These are phyloP conservation scores for Macroventuria anomochaeta DNA, from an alignment of 2,329 filamentous ascomycete genomes.

Conservation along the genomic window DNA sequence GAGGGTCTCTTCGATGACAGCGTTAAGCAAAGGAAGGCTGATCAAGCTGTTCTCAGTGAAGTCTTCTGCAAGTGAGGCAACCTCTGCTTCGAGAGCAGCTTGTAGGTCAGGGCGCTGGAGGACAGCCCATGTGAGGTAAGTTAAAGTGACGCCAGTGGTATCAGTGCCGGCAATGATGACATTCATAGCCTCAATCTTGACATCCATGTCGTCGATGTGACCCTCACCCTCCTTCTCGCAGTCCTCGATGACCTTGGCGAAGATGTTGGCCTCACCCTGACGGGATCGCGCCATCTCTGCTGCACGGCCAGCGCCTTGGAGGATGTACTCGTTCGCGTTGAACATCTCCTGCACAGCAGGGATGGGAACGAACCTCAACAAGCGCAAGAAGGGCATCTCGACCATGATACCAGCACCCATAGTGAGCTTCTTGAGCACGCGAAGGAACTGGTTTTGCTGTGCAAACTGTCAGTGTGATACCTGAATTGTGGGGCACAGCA, in stretches of 20 bases:
- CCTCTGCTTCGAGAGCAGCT: conserved; percentile 30
- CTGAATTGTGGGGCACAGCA: not conserved
- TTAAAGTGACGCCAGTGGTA: conserved; percentile 44
- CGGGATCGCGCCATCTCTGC: conserved; percentile 39
- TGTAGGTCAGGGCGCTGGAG: conserved; percentile 32
- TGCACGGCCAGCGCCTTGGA: conserved; percentile 39
- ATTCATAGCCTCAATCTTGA: conserved; percentile 42
- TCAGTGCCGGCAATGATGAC: conserved; percentile 47
- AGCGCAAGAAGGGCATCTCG: conserved; percentile 44
- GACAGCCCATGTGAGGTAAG: conserved; percentile 46
- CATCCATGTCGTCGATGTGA: conserved; percentile 42
- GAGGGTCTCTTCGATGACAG: conserved; percentile 51
- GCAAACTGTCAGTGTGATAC: not conserved
- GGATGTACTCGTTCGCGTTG: conserved; percentile 44
- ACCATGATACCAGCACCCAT: conserved; percentile 47
- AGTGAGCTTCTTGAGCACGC: conserved; percentile 45
- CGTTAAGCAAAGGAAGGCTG: conserved; percentile 43
- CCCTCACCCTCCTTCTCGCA: conserved; percentile 38
- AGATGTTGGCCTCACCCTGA: conserved; percentile 43
- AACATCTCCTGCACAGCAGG: conserved; percentile 42
- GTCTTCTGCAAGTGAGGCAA: conserved; percentile 20
- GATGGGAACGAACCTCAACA: conserved; percentile 43
- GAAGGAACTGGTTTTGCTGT: conserved; percentile 43
- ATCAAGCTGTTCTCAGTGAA: conserved; percentile 45
- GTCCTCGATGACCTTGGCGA: conserved; percentile 43